Evolutionary conservation across 768 basidiomycete species (phyloP), one percentile per base, ranked within the genome.

Genomic region (Collybia mongolica): DNA sequence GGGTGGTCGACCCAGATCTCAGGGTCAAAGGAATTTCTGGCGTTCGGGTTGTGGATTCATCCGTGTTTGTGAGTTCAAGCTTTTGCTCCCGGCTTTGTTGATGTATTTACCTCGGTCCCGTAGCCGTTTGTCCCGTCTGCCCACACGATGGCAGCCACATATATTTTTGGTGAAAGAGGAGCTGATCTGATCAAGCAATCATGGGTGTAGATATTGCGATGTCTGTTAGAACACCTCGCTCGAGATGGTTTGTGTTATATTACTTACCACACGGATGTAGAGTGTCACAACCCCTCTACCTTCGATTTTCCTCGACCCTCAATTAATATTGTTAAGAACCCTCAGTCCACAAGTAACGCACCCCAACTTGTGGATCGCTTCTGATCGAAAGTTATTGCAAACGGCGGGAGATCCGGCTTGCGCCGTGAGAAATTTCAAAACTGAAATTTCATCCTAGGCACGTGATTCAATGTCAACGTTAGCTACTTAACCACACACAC

Each of bases 41-140:
- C 4, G 42, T 72, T 22, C 55, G 71, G 5, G 57, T 72, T 9
- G 61, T 71, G 3, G 68, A 72, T 56, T 55, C 63, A 18, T 67
- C 65, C 20, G 60, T 68, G 2, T 28, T 54, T 40, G 52, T 53
- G 38, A 44, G 52, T 44, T 28, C 11, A 18, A 11, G 22, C 6
- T 17, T 47, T 24, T 2, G 12, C 29, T 36, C 6, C 26, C 15
- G 19, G 18, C 29, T 20, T 15, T 5, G 29, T 2, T 2, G 14
- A 20, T 8, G 14, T 45, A 22, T 20, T 45, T 20, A 45, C 22
- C 18, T 36, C 7, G 26, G 32, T 32, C 32, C 2, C 1, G 15
- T 45, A 65, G 61, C 60, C 61, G 15, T 60, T 60, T 28, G 48
- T 67, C 14, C 58, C 63, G 1, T 51, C 55, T 23, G 65, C 52